These are phyloP conservation scores for Russula abietina DNA, from an alignment of 768 basidiomycete genomes.

Conservation along the genomic window DNA sequence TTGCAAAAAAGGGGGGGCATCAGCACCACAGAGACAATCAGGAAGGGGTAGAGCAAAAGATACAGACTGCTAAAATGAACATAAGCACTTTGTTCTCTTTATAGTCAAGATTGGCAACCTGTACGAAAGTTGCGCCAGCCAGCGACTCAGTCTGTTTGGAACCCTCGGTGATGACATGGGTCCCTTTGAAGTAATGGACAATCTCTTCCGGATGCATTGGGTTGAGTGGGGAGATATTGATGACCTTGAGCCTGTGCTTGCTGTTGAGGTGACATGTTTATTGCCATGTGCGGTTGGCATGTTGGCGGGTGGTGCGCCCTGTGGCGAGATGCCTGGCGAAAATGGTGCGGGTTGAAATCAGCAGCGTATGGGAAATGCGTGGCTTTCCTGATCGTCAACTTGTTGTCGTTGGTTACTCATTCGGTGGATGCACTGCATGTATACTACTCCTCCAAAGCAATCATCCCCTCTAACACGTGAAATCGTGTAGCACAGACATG, in stretches of 20 bases:
- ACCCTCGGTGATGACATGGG: conserved; percentile 40
- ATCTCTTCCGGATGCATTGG: conserved; percentile 32
- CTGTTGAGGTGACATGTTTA: conserved; percentile 12
- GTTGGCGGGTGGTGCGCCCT: conserved; percentile 4
- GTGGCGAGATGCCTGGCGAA: conserved; percentile 1
- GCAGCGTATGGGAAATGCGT: conserved; percentile 36
- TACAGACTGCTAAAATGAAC: conserved; percentile 59
- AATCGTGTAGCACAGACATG: neutral
- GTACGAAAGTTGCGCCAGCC: conserved; percentile 53
- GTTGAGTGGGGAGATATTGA: conserved; percentile 8
- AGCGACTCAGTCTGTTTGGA: conserved; percentile 48
- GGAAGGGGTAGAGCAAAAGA: conserved; percentile 7
- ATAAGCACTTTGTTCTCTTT: conserved; percentile 50
- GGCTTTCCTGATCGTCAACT: conserved; percentile 54
- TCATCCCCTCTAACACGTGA: conserved; percentile 1
- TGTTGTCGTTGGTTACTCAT: conserved; percentile 75
- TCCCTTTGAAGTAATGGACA: conserved; percentile 38
- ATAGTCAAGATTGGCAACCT: conserved; percentile 49
- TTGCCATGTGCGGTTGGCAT: neutral
- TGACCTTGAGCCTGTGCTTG: conserved; percentile 7
- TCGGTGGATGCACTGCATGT: conserved; percentile 73
- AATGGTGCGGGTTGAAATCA: conserved; percentile 30
- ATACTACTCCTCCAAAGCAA: conserved; percentile 29
- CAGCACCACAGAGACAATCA: neutral
- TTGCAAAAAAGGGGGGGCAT: neutral